Percentiles rank a stretch among this genome's conserved stretches.
Conservation (phyloP, 805 yeast species). For the Schwanniomyces occidentalis region DNA sequence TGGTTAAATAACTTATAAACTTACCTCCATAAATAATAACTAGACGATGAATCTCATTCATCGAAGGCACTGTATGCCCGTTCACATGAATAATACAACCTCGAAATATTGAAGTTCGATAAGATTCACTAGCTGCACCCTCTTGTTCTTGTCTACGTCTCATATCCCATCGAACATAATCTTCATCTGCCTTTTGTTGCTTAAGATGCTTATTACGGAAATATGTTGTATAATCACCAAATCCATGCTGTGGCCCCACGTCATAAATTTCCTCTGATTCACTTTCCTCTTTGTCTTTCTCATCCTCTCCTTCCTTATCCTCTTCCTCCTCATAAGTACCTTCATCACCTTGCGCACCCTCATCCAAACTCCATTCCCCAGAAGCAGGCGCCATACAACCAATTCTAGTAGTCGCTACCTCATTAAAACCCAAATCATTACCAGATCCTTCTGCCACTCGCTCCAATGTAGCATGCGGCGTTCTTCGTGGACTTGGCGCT, state of each 20-base stretch:
- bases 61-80: conserved; percentile 85
- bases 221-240: conserved; percentile 70
- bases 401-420: too few species aligned
- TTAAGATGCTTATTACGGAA: conserved; percentile 59
- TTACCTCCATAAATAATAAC: conserved; percentile 80
- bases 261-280: conserved; percentile 1
- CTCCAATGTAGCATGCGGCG: not conserved
- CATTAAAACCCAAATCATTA: not conserved
- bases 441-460: not conserved
- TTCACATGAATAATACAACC: conserved; percentile 76
- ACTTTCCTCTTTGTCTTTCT: not conserved
- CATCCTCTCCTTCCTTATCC: not conserved
- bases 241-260: conserved; percentile 33
- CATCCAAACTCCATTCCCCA: conserved; percentile 2
- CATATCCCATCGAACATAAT: conserved; percentile 49
- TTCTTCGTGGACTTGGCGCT: conserved; percentile 6
- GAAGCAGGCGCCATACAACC: too few species aligned
- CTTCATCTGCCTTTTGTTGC: conserved; percentile 59
- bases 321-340: not conserved
- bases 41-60: conserved; percentile 66
- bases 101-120: conserved; percentile 47
- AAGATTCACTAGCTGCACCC: conserved; percentile 17
- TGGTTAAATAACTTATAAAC: conserved; percentile 64
- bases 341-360: conserved; percentile 6
- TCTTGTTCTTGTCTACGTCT: conserved; percentile 31